A percentile compares a stretch with the other conserved stretches of the same genome.
These are phyloP conservation scores for Cerioporus squamosus DNA, from an alignment of 1,284 basidiomycete genomes.

Conservation along the genomic window DNA sequence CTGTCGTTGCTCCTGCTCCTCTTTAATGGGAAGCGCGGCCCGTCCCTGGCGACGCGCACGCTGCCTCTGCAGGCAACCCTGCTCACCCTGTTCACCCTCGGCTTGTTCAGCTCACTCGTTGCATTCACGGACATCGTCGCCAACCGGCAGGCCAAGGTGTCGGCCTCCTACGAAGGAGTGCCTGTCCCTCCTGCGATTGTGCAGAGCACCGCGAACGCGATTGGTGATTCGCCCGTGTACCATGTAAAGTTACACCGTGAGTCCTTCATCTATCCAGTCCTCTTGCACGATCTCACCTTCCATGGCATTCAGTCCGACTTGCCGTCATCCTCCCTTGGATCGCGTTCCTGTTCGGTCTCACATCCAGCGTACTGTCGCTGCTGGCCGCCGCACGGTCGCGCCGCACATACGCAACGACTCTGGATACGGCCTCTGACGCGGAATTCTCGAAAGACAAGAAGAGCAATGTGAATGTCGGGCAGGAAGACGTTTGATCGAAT, in stretches of 20 bases:
- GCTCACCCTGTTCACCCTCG: slow-evolving; percentile 50
- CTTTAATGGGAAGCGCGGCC: background rate
- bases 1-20: slow-evolving; percentile 35
- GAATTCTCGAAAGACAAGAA: background rate
- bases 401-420: background rate
- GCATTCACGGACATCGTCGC: slow-evolving; percentile 57
- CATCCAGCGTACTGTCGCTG: slow-evolving; percentile 31
- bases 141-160: slow-evolving; percentile 48
- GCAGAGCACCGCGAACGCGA: slow-evolving; percentile 38
- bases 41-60: slow-evolving; percentile 18
- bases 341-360: slow-evolving; percentile 35
- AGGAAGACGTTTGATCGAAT: background rate
- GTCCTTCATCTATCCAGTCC: slow-evolving; percentile 1
- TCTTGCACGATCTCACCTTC: background rate
- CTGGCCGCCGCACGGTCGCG: slow-evolving; percentile 19
- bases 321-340: slow-evolving; percentile 36
- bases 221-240: slow-evolving; percentile 53
- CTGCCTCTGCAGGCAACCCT: slow-evolving; percentile 41
- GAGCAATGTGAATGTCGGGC: background rate
- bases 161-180: slow-evolving; percentile 43
- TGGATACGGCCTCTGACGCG: background rate
- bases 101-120: slow-evolving; percentile 57
- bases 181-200: slow-evolving; percentile 45
- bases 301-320: slow-evolving; percentile 23
- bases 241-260: slow-evolving; percentile 52